These are phyloP conservation scores for Helichrysum umbraculigerum DNA, from an alignment of 129 eudicot genomes.

Conservation along the genomic window DNA sequence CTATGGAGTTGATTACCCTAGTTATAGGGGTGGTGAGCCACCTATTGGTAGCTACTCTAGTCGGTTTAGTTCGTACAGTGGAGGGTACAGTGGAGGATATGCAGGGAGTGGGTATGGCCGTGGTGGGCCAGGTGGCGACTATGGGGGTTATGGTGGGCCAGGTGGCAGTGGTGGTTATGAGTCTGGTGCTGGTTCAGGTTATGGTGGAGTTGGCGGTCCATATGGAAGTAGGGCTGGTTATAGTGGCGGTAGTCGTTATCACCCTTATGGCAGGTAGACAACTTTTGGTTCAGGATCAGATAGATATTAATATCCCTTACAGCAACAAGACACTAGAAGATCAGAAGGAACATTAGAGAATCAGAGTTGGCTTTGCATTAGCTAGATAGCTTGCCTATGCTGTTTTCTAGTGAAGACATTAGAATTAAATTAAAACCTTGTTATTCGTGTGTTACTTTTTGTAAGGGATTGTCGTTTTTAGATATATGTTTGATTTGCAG, in stretches of 20 bases:
- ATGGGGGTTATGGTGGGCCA: conserved; percentile 68
- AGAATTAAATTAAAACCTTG: conserved; percentile 26
- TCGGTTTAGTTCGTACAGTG: conserved; percentile 64
- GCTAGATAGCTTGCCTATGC: conserved; percentile 25
- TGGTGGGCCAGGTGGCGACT: conserved; percentile 62
- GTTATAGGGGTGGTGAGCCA: conserved; percentile 68
- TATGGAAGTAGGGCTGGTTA: conserved; percentile 56
- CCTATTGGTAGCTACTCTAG: conserved; percentile 63
- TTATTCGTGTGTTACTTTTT: conserved; percentile 29
- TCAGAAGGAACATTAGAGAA: conserved; percentile 30
- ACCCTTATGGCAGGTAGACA: conserved; percentile 90
- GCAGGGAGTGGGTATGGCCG: conserved; percentile 72
- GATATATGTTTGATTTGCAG: conserved; percentile 33
- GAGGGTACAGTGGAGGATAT: conserved; percentile 54
- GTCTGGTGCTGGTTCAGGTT: conserved; percentile 59
- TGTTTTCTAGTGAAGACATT: conserved; percentile 26
- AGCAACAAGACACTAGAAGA: conserved; percentile 44
- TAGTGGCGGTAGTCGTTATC: conserved; percentile 65
- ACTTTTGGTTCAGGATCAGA: conserved; percentile 32
- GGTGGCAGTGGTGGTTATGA: conserved; percentile 51
- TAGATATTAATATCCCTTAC: conserved; percentile 36
- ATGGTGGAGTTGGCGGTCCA: conserved; percentile 21
- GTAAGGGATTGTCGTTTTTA: conserved; percentile 27
- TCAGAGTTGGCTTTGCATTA: conserved; percentile 23
- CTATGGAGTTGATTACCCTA: conserved; percentile 54